Evolutionary conservation across 176 grass and related monocot genomes (phyloP).

Genomic region (Zea luxurians): DNA sequence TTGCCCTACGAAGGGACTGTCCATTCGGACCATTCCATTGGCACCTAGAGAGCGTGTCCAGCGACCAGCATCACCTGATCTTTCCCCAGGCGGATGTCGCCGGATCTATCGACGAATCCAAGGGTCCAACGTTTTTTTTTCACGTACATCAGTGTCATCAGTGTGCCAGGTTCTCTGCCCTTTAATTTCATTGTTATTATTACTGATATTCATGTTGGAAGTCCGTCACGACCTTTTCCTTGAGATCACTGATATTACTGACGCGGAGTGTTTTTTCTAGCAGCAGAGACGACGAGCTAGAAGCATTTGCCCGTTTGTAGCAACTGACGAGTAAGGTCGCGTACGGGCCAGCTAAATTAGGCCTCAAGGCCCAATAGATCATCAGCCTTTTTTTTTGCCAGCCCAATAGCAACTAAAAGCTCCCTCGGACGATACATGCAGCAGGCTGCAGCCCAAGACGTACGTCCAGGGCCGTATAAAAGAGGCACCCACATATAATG

Average conservation of each 20-base stretch:
- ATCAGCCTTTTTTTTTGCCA: neutral
- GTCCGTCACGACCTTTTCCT: no score
- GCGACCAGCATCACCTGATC: neutral
- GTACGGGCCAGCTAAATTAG: neutral
- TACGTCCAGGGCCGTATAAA: no score
- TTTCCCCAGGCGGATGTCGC: neutral
- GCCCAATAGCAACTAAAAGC: neutral
- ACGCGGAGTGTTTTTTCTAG: no score
- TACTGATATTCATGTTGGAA: no score
- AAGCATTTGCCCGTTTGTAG: neutral
- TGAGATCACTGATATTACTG: no score
- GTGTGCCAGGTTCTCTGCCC: no score
- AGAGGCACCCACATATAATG: no score
- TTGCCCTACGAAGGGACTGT: neutral
- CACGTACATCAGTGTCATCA: no score
- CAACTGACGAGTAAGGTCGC: neutral
- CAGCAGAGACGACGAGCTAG: no score
- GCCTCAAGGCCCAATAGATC: neutral
- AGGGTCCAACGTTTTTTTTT: neutral
- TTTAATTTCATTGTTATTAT: no score
- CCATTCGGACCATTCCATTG: neutral
- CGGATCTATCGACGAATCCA: neutral
- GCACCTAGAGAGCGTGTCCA: neutral
- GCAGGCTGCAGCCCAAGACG: no score
- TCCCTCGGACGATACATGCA: no score